Conservation (phyloP, 805 yeast genomes). For the Torulaspora indica region DNA sequence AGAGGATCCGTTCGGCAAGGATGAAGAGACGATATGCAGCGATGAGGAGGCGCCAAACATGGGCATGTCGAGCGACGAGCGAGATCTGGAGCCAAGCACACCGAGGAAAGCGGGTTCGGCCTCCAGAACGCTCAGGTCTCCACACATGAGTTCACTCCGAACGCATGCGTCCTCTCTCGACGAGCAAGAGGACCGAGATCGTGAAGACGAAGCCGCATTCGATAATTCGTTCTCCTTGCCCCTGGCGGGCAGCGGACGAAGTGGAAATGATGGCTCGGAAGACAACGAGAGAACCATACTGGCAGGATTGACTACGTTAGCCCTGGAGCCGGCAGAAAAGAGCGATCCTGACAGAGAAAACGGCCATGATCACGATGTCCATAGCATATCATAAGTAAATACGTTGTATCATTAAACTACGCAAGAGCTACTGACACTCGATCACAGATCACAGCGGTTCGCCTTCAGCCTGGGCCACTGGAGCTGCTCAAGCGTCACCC, state of each 20-base stretch:
- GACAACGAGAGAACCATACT: slow-evolving; percentile 1
- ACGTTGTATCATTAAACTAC: slow-evolving; percentile 6
- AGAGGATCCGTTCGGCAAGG: slow-evolving; percentile 57
- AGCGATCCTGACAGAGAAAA: background rate
- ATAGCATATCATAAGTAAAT: background rate
- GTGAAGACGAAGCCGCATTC: slow-evolving; percentile 12
- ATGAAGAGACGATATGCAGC: slow-evolving; percentile 13
- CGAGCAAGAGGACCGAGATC: slow-evolving; percentile 5
- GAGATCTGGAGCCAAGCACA: slow-evolving; percentile 5
- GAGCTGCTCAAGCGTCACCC: too few relatives aligned
- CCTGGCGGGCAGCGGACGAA: slow-evolving; percentile 29
- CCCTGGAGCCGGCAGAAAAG: background rate
- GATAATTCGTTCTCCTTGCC: slow-evolving; percentile 55
- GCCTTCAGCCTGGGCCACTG: too few relatives aligned
- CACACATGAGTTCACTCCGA: slow-evolving; percentile 4
- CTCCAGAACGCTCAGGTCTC: slow-evolving; percentile 3
- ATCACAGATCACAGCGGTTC: too few relatives aligned
- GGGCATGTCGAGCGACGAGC: background rate
- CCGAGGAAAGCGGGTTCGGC: slow-evolving; percentile 5
- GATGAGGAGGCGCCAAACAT: slow-evolving; percentile 7
- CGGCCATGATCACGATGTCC: background rate
- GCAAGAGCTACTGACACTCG: too few relatives aligned
- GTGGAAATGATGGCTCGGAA: slow-evolving; percentile 8
- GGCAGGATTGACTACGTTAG: slow-evolving; percentile 5
- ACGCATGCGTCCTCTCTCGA: background rate